phyloP scores from a whole-genome alignment of 306 rosid genomes.

The Phaseolus lunatus region DNA sequence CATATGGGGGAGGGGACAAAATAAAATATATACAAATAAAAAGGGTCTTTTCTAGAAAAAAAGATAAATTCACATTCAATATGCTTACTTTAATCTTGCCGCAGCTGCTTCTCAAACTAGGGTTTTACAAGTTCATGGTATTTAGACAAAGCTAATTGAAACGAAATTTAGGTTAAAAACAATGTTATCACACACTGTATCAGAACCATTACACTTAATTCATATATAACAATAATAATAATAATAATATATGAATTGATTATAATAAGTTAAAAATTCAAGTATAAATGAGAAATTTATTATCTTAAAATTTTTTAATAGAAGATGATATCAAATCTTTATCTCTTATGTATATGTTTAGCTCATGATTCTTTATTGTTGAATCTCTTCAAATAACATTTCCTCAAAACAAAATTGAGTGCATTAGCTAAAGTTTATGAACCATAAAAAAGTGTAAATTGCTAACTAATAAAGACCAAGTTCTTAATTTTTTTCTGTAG shows the following conservation, averaged over 20 bases:
- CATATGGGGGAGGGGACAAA: not conserved
- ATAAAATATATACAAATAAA: not conserved
- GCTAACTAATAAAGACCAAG: not conserved
- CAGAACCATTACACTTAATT: not conserved
- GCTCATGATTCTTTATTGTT: no score
- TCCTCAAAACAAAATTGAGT: no score
- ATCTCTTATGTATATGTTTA: no score
- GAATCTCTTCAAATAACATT: no score
- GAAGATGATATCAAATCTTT: no score
- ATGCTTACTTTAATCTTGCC: conserved; percentile 3
- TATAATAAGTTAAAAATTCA: no score
- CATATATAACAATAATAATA: not conserved
- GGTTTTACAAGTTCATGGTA: not conserved
- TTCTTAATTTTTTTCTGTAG: conserved; percentile 25
- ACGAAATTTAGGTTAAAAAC: not conserved
- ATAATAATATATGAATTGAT: no score
- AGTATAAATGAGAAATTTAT: no score
- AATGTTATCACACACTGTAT: not conserved
- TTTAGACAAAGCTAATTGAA: not conserved
- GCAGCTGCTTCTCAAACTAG: not conserved
- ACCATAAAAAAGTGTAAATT: not conserved
- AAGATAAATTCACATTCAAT: conserved; percentile 6
- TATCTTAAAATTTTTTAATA: no score
- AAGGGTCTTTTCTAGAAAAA: not conserved
- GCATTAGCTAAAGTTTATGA: not conserved